These are phyloP conservation scores for Termitomyces sp. DNA, from an alignment of 768 basidiomycete genomes.

Conservation along the genomic window DNA sequence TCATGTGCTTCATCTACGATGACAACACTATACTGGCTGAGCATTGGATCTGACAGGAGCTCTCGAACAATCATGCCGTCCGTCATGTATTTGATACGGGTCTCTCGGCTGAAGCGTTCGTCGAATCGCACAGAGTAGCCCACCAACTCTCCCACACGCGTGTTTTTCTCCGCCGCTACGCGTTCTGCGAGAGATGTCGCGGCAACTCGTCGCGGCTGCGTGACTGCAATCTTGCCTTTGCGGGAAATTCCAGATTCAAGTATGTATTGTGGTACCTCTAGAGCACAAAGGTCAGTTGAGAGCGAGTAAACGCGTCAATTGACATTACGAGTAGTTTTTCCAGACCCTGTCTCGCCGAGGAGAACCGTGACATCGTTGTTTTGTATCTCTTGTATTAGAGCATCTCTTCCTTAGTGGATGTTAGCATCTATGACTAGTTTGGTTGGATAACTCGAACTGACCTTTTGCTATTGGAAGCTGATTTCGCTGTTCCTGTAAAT, in stretches of 20 bases:
- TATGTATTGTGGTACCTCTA: conserved; percentile 96
- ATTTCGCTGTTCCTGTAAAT: conserved; percentile 63
- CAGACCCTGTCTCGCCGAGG: conserved; percentile 96
- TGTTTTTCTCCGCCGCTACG: conserved; percentile 82
- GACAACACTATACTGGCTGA: conserved; percentile 83
- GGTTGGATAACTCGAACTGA: conserved; percentile 27
- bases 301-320: background rate
- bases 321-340: conserved; percentile 88
- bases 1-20: conserved; percentile 98
- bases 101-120: conserved; percentile 67
- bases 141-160: conserved; percentile 70
- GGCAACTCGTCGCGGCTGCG: conserved; percentile 93
- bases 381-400: conserved; percentile 68
- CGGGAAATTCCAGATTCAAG: conserved; percentile 77
- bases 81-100: conserved; percentile 93
- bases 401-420: conserved; percentile 60
- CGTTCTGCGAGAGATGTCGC: conserved; percentile 92
- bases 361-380: conserved; percentile 85
- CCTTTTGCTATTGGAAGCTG: conserved; percentile 81
- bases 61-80: conserved; percentile 98
- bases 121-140: conserved; percentile 98
- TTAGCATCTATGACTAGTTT: background rate
- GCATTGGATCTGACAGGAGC: conserved; percentile 72
- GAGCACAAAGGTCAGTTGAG: conserved; percentile 2
- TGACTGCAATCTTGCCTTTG: conserved; percentile 81